phyloP scores from a whole-genome alignment of 176 grass and related monocot species.

The Oryza glaberrima region DNA sequence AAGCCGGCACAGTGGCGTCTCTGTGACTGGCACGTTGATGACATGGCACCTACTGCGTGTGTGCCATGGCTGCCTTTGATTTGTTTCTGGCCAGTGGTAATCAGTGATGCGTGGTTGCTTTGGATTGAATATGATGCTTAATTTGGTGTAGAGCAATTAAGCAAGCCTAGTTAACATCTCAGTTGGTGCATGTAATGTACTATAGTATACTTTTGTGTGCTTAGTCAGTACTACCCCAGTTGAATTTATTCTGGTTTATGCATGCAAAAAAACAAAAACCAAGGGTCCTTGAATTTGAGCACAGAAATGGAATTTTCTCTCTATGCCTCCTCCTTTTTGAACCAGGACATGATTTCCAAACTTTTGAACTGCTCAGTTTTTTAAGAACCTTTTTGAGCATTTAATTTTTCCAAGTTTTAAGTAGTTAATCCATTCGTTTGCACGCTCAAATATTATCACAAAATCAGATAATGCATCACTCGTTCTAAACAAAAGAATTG shows the following conservation, averaged over 20 bases:
- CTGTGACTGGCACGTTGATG: neutral
- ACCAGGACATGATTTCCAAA: too few species aligned
- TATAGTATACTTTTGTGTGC: neutral
- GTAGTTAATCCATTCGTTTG: too few species aligned
- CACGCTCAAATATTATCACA: too few species aligned
- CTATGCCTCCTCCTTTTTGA: too few species aligned
- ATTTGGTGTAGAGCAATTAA: neutral
- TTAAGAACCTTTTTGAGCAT: too few species aligned
- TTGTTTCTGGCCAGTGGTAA: neutral
- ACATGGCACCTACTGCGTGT: slow-evolving; percentile 20
- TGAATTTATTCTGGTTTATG: neutral
- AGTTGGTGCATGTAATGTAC: neutral
- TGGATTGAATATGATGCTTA: neutral
- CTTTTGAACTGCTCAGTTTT: too few species aligned
- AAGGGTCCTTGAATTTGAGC: too few species aligned
- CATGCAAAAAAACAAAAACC: too few species aligned
- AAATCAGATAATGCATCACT: too few species aligned
- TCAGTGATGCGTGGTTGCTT: neutral
- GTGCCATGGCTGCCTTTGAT: neutral
- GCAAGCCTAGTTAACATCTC: neutral
- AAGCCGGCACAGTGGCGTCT: neutral
- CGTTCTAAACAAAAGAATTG: too few species aligned
- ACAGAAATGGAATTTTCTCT: too few species aligned
- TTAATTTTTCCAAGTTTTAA: too few species aligned
- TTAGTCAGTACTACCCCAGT: neutral